Conservation (phyloP, 129 eudicot genomes). For the Artemisia argyi region DNA sequence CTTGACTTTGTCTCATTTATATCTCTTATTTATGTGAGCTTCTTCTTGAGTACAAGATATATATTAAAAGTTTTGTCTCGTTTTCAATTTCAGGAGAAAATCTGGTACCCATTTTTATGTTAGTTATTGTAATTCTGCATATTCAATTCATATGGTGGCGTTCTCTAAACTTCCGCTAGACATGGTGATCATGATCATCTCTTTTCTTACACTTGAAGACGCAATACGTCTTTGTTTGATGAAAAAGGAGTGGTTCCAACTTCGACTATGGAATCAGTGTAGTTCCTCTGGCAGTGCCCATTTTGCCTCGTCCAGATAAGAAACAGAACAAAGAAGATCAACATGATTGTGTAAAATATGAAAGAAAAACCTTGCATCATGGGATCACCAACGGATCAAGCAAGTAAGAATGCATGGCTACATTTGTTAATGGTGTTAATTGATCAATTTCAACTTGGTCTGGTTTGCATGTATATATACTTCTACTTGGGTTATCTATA, state of each 20-base stretch:
- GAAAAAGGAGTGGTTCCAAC: slow-evolving; percentile 31
- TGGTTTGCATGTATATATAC: background rate
- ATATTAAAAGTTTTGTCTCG: background rate
- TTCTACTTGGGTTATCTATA: background rate
- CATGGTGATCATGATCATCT: slow-evolving; percentile 25
- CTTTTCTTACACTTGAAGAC: slow-evolving; percentile 24
- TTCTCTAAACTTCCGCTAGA: slow-evolving; percentile 21
- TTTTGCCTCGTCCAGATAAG: background rate
- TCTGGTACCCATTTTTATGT: background rate
- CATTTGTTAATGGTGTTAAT: background rate
- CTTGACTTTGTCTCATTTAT: slow-evolving; percentile 19
- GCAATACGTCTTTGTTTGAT: slow-evolving; percentile 22
- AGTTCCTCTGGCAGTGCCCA: background rate
- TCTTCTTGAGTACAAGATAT: background rate
- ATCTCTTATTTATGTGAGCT: background rate
- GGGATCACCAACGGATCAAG: background rate
- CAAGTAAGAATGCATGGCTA: background rate
- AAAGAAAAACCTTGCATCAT: background rate
- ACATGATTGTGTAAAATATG: background rate
- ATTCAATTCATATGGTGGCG: background rate
- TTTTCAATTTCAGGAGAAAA: background rate
- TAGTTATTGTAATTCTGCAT: background rate
- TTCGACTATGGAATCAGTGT: slow-evolving; percentile 27
- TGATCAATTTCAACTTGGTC: background rate
- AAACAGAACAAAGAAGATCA: background rate